Evolutionary conservation across 2,329 filamentous ascomycete species (phyloP).

Genomic region (Ophiostoma triangulosporum): DNA sequence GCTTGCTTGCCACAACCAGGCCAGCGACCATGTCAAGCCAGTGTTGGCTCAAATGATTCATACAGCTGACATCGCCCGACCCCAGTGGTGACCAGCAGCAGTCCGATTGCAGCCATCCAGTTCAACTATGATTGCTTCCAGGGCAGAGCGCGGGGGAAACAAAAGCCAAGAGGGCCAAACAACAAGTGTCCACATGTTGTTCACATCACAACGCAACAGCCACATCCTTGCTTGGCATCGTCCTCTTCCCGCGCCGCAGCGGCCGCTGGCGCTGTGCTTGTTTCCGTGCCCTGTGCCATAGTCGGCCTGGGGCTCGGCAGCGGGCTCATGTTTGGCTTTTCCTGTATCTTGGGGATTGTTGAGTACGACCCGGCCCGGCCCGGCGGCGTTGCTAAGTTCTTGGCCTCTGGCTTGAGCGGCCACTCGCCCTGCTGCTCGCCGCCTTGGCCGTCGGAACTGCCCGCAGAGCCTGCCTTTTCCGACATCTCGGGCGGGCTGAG

Average conservation of each 20-base stretch:
- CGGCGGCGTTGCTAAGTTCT: slow-evolving; percentile 33
- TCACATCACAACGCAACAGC: slow-evolving; percentile 67
- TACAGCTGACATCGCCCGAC: background rate
- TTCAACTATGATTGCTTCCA: too few relatives aligned
- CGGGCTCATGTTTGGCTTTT: slow-evolving; percentile 26
- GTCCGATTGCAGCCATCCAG: background rate
- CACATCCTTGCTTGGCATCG: slow-evolving; percentile 43
- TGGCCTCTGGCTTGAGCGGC: slow-evolving; percentile 41
- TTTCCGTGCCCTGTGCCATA: slow-evolving; percentile 26
- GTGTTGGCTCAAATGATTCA: background rate
- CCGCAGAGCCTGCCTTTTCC: slow-evolving; percentile 16
- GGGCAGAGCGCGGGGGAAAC: background rate
- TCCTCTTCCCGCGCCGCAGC: slow-evolving; percentile 36
- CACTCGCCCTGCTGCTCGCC: slow-evolving; percentile 29
- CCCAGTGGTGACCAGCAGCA: background rate
- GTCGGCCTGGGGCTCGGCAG: slow-evolving; percentile 34
- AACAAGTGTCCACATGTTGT: background rate
- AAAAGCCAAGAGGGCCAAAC: background rate
- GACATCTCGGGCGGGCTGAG: slow-evolving; percentile 29
- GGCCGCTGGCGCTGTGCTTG: slow-evolving; percentile 34
- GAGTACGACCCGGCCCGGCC: slow-evolving; percentile 41
- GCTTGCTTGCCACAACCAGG: background rate
- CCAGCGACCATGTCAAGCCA: too few relatives aligned
- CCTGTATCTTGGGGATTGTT: slow-evolving; percentile 47
- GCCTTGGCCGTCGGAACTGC: slow-evolving; percentile 14